phyloP scores from a whole-genome alignment of 192 early-diverging fungal species.

The Gonapodya sp. region DNA sequence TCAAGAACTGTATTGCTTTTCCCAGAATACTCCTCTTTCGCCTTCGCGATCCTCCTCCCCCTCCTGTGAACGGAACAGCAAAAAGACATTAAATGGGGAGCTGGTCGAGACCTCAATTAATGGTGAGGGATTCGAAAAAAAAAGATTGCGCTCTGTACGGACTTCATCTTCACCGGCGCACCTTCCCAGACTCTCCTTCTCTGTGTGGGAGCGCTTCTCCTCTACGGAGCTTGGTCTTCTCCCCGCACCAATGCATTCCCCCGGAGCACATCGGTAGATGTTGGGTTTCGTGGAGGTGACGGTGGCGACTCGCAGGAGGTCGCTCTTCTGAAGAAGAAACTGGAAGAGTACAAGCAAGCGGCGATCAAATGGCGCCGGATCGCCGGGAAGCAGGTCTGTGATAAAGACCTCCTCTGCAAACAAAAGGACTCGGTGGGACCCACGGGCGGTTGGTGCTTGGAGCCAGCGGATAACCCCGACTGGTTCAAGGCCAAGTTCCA shows the following conservation, averaged over 20 bases:
- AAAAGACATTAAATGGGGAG: neutral
- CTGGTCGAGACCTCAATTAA: neutral
- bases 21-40: neutral
- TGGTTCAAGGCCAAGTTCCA: constrained; percentile 1
- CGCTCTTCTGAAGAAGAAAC: neutral
- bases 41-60: neutral
- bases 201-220: neutral
- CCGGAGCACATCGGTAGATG: neutral
- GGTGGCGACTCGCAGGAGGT: neutral
- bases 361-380: constrained; percentile 1
- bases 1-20: no score
- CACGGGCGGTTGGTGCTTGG: neutral
- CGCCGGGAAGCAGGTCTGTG: neutral
- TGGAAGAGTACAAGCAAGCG: constrained; percentile 1
- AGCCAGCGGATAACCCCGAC: neutral
- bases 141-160: neutral
- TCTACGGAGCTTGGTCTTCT: neutral
- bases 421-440: neutral
- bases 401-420: neutral
- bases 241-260: neutral
- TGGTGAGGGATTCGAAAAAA: neutral
- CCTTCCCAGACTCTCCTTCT: neutral
- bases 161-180: no score
- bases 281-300: neutral
- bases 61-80: no score